Evolutionary conservation across 805 yeast species (phyloP).

Genomic region (Clavispora phyllophila): DNA sequence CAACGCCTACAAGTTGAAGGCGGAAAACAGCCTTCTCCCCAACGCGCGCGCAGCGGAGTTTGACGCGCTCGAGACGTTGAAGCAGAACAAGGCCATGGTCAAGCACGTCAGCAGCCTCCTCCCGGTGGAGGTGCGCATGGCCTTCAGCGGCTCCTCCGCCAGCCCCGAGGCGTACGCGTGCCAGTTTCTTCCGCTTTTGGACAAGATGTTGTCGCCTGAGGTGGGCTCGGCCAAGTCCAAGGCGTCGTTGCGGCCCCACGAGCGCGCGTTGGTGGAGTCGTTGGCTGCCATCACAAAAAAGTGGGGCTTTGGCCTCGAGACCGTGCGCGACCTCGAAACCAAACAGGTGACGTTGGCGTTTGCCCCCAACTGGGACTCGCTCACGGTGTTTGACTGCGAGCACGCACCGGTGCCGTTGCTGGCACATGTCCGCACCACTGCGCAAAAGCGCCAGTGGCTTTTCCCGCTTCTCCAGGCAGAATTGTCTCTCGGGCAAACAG

Average conservation of each 20-base stretch:
- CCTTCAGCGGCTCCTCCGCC: slow-evolving; percentile 23
- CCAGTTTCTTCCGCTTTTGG: slow-evolving; percentile 31
- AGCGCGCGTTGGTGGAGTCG: slow-evolving; percentile 27
- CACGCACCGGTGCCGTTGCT: slow-evolving; percentile 13
- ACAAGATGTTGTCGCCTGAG: slow-evolving; percentile 28
- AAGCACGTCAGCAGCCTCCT: slow-evolving; percentile 24
- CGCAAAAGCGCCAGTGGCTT: slow-evolving; percentile 26
- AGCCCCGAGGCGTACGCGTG: slow-evolving; percentile 21
- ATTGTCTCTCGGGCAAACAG: slow-evolving; percentile 19
- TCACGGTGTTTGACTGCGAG: slow-evolving; percentile 21
- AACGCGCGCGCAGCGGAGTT: slow-evolving; percentile 32
- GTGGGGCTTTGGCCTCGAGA: slow-evolving; percentile 37
- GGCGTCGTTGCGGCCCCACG: slow-evolving; percentile 22
- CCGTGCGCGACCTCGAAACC: slow-evolving; percentile 30
- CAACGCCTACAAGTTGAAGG: slow-evolving; percentile 23
- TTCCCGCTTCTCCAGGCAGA: slow-evolving; percentile 36
- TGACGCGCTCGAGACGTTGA: slow-evolving; percentile 33
- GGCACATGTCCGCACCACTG: slow-evolving; percentile 18
- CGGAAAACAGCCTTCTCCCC: slow-evolving; percentile 22
- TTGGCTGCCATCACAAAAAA: slow-evolving; percentile 35
- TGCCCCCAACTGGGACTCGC: slow-evolving; percentile 33
- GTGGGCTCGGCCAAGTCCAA: slow-evolving; percentile 19
- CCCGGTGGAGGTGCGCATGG: slow-evolving; percentile 23
- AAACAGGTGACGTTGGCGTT: slow-evolving; percentile 22
- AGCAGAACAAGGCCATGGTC: slow-evolving; percentile 28